Conservation (phyloP, 208 protist genomes). For the Trypanosoma melophagium region DNA sequence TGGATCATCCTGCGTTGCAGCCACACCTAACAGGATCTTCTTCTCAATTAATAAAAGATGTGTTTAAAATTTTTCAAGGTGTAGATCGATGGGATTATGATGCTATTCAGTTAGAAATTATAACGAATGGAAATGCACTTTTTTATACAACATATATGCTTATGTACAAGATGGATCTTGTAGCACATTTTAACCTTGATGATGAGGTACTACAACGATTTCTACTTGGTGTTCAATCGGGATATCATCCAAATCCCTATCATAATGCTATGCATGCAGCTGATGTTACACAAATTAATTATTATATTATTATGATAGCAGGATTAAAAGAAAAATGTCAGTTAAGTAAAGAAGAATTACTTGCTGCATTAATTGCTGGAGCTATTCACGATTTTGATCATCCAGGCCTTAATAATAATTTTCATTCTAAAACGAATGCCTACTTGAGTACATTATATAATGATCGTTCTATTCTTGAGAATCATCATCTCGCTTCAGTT, state of each 20-base stretch:
- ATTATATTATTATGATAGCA: constrained; percentile 90
- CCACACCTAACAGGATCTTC: constrained; percentile 46
- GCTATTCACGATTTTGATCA: constrained; percentile 97
- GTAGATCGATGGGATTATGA: constrained; percentile 90
- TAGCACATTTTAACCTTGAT: constrained; percentile 82
- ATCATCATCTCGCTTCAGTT: constrained; percentile 89
- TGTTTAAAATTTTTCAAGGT: constrained; percentile 82
- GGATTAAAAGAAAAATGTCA: constrained; percentile 66
- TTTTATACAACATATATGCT: constrained; percentile 86
- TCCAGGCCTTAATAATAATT: constrained; percentile 96
- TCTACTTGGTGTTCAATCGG: constrained; percentile 75
- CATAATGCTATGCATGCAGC: constrained; percentile 93
- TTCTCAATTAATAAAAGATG: constrained; percentile 55
- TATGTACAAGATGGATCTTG: constrained; percentile 87
- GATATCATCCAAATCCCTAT: constrained; percentile 92
- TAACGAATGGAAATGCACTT: constrained; percentile 86
- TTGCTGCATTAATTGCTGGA: constrained; percentile 88
- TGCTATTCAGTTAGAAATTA: constrained; percentile 82
- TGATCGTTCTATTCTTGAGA: constrained; percentile 93
- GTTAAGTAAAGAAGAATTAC: constrained; percentile 86
- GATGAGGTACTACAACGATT: constrained; percentile 82
- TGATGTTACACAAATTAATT: constrained; percentile 92
- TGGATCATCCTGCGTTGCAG: constrained; percentile 62
- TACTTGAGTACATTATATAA: constrained; percentile 93
- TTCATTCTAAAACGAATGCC: constrained; percentile 90